Evolutionary conservation across 192 early-diverging fungal genomes (phyloP).

Genomic region (Mortierella antarctica): DNA sequence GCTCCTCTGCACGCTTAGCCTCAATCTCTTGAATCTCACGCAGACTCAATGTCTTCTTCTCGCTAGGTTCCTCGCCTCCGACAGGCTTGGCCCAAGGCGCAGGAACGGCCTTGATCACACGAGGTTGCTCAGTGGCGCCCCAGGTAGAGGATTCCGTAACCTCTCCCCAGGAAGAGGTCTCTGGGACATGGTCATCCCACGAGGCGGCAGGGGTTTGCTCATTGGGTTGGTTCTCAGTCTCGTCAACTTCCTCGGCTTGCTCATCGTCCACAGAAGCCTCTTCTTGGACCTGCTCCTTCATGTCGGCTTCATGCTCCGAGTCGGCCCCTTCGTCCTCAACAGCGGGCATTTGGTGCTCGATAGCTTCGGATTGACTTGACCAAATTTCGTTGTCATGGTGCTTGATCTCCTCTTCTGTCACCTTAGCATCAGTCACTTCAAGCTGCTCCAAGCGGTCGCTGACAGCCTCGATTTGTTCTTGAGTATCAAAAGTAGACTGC

Average conservation of each 20-base stretch:
- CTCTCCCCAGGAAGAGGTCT: constrained; percentile 1
- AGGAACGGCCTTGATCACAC: constrained; percentile 28
- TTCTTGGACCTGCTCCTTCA: too few relatives aligned
- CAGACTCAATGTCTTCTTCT: constrained; percentile 58
- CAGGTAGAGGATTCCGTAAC: background rate
- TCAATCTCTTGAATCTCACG: constrained; percentile 75
- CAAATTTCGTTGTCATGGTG: too few relatives aligned
- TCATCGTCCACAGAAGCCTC: too few relatives aligned
- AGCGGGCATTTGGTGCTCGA: too few relatives aligned
- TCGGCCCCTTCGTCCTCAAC: background rate
- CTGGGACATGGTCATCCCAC: constrained; percentile 8
- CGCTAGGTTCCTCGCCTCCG: constrained; percentile 29
- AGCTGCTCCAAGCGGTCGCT: too few relatives aligned
- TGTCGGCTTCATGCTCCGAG: too few relatives aligned
- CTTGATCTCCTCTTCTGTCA: too few relatives aligned
- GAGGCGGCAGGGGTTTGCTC: background rate
- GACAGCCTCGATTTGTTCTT: too few relatives aligned
- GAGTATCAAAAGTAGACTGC: too few relatives aligned
- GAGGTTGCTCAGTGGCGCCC: background rate
- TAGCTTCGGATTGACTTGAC: too few relatives aligned
- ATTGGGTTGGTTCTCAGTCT: background rate
- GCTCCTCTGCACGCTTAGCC: constrained; percentile 54
- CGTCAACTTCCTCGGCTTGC: background rate
- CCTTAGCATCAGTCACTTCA: too few relatives aligned
- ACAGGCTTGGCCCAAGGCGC: constrained; percentile 53